Conservation (phyloP, 495 filamentous ascomycete species). For the Daldinia childiae region DNA sequence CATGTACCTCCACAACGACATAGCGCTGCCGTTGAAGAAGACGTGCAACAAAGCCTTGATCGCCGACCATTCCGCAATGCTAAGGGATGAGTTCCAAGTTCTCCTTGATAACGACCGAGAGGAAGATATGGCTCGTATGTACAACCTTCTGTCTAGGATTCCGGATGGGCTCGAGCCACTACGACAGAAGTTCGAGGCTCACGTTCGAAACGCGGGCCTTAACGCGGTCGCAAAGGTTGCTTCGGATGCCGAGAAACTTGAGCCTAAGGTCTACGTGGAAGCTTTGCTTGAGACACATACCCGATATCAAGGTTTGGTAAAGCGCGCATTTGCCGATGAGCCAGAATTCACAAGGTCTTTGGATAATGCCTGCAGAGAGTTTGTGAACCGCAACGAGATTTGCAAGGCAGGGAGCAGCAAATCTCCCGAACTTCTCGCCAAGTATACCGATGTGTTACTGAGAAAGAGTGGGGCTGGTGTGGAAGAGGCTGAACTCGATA, state of each 20-base stretch:
- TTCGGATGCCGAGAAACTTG: constrained; percentile 85
- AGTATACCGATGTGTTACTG: constrained; percentile 93
- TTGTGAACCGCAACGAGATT: constrained; percentile 95
- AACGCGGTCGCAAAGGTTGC: constrained; percentile 92
- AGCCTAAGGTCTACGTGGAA: constrained; percentile 96
- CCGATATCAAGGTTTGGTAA: constrained; percentile 89
- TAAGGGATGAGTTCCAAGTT: constrained; percentile 95
- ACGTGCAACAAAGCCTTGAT: constrained; percentile 90
- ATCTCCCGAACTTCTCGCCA: constrained; percentile 92
- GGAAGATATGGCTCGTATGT: constrained; percentile 97
- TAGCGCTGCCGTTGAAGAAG: constrained; percentile 82
- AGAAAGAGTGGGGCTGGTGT: constrained; percentile 91
- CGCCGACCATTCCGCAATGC: constrained; percentile 79
- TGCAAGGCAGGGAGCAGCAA: constrained; percentile 91
- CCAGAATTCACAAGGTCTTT: constrained; percentile 96
- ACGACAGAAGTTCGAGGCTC: constrained; percentile 86
- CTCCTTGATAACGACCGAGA: constrained; percentile 95
- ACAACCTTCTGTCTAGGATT: constrained; percentile 88
- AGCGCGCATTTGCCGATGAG: constrained; percentile 92
- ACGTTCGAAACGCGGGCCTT: constrained; percentile 89
- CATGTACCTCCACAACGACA: constrained; percentile 91
- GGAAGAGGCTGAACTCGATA: constrained; percentile 93
- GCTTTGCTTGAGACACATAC: constrained; percentile 93
- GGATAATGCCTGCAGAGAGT: constrained; percentile 97
- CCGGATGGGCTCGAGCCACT: constrained; percentile 92